phyloP scores from a whole-genome alignment of 805 yeast species.

The Cyberlindnera subsufficiens region DNA sequence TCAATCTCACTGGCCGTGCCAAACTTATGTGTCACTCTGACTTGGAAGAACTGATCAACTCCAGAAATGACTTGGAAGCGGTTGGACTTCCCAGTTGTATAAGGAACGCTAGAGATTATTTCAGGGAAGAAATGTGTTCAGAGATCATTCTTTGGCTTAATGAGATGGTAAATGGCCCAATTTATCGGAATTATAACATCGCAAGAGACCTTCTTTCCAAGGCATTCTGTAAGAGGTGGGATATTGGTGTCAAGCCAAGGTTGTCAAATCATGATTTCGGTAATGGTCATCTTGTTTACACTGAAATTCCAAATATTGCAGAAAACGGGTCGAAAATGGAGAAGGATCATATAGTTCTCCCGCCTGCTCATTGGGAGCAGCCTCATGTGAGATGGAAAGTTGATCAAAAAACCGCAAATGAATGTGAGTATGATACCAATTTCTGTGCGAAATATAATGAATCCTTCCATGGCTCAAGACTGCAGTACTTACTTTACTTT shows the following conservation, averaged over 20 bases:
- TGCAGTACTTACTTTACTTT: constrained; percentile 41
- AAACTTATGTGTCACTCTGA: constrained; percentile 55
- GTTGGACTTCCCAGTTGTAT: constrained; percentile 67
- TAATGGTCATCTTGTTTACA: neutral
- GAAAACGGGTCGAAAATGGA: neutral
- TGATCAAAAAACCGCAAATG: constrained; percentile 34
- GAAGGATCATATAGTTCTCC: constrained; percentile 2
- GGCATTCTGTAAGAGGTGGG: constrained; percentile 60
- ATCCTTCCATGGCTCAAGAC: constrained; percentile 33
- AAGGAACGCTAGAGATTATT: constrained; percentile 59
- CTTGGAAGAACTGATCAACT: constrained; percentile 40
- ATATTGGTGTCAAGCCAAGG: constrained; percentile 36
- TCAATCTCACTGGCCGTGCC: constrained; percentile 64
- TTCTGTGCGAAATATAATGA: constrained; percentile 4
- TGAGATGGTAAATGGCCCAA: constrained; percentile 48
- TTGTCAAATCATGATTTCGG: neutral
- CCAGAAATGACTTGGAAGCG: constrained; percentile 50
- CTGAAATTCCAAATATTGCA: neutral
- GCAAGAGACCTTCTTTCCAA: constrained; percentile 47
- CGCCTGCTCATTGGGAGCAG: constrained; percentile 32
- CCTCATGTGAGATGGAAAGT: constrained; percentile 41
- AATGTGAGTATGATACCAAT: constrained; percentile 36
- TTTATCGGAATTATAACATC: constrained; percentile 42
- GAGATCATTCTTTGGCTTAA: constrained; percentile 64
- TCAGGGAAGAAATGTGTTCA: constrained; percentile 76